Conservation (phyloP, 441 rosid species). For the Jatropha podagrica region DNA sequence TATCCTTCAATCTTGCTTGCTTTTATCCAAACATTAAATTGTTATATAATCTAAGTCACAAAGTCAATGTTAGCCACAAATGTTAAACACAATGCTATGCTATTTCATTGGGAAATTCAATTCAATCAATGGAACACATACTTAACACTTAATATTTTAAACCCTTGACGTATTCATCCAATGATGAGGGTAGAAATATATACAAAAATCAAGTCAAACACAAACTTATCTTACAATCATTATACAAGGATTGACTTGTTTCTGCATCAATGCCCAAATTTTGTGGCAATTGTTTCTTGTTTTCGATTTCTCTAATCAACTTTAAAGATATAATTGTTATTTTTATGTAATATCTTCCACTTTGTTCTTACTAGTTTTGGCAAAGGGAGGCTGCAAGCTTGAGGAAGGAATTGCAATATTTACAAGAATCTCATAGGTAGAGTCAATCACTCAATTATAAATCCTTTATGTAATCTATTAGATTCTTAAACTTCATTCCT, state of each 20-base stretch:
- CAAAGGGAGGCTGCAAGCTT: conserved; percentile 69
- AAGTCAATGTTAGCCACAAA: not conserved
- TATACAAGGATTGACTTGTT: not conserved
- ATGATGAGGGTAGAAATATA: not conserved
- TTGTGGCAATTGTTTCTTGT: not conserved
- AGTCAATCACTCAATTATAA: not conserved
- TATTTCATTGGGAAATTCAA: not conserved
- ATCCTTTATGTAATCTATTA: not conserved
- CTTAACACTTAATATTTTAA: no score
- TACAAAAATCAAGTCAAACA: not conserved
- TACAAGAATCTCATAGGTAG: conserved; percentile 73
- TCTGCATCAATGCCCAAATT: not conserved
- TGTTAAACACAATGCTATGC: not conserved
- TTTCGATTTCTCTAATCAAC: conserved; percentile 2
- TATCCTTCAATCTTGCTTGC: no score
- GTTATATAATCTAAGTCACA: no score
- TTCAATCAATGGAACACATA: not conserved
- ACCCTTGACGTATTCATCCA: not conserved
- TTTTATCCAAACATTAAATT: no score
- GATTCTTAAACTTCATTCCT: not conserved
- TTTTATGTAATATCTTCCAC: conserved; percentile 15
- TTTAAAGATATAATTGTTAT: not conserved
- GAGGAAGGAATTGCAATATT: conserved; percentile 59
- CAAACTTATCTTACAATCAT: not conserved
- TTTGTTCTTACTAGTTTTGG: conserved; percentile 60